Base-by-base conservation (phyloP, 176 grass and related monocot species). In the Juncus inflexus region DNA sequence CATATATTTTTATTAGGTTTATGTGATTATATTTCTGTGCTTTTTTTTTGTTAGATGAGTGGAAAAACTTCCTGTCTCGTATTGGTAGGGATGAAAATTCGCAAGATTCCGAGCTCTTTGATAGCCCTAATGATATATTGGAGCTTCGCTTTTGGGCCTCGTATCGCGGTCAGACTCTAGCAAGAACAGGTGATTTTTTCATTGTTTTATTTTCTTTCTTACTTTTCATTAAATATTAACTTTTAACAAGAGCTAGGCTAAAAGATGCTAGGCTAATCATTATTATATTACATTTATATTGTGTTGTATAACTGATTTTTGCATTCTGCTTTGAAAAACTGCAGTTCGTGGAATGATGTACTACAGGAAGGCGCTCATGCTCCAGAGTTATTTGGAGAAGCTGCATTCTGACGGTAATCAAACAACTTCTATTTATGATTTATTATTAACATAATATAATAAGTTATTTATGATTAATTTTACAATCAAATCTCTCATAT, bases 331-430 rank as follows among this genome's bases (percentile, higher is more conserved):
- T 12, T 55, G 19, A 28, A 28, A 28, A 28, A 77, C 39, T 68
- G 43, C 74, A 97, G 92, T 97, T 11, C 85, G 92, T 52, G 92
- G 92, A 62, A 97, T 97, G 92, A 97, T 97, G 92, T 97, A 97
- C 75, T 97, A 97, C 53, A 82, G 92, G 83, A 84, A 87, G 72
- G 92, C 92, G 19, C 75, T 97, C 70, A 73, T 97, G 70, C 79
- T 97, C 60, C 92, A 97, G 85, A 97, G 92, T 77, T 97, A 84
- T 76, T 71, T 97, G 55, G 92, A 97, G 74, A 97, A 75, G 61
- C 78, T 69, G 19, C 19, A 28, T 28, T 28, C 19, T 28, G 19
- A 28, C 19, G 19, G 19, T 28, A 28, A 28, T 28, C 19, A 28
- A 28, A 28, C 19, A 28, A 28, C 19, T 28, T 28, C 19, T 28